A percentile compares a stretch with the other conserved stretches of the same genome.
Evolutionary conservation across 2,329 filamentous ascomycete species (phyloP).

Genomic region (Balansia obtecta): DNA sequence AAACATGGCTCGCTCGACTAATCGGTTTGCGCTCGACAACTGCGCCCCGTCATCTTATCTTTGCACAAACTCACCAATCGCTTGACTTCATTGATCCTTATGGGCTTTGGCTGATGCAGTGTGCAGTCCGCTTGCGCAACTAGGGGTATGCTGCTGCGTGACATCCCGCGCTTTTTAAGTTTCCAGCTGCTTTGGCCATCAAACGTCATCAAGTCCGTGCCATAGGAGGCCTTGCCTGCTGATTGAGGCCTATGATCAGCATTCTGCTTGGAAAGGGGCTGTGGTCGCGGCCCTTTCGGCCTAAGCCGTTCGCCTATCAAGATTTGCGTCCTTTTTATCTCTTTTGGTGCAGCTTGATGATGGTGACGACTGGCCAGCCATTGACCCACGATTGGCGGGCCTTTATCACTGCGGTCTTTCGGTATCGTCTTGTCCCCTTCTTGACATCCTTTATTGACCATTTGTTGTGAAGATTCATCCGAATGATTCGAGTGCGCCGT

Average conservation of each 20-base stretch:
- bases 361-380: neutral
- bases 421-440: too few relatives aligned
- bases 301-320: neutral
- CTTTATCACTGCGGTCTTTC: neutral
- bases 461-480: neutral
- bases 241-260: neutral
- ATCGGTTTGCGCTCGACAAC: constrained; percentile 11
- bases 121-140: constrained; percentile 17
- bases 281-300: neutral
- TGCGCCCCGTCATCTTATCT: constrained; percentile 11
- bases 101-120: constrained; percentile 19
- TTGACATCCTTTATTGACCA: too few relatives aligned
- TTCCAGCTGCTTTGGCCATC: constrained; percentile 5
- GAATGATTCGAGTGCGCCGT: neutral
- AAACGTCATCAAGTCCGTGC: neutral
- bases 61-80: constrained; percentile 19
- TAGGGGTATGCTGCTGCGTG: constrained; percentile 11
- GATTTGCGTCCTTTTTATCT: neutral
- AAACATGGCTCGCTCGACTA: constrained; percentile 2
- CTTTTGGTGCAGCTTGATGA: neutral
- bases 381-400: neutral
- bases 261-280: neutral
- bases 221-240: neutral
- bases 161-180: constrained; percentile 10
- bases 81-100: constrained; percentile 18